These are phyloP conservation scores for Marasmius oreades DNA, from an alignment of 1,284 basidiomycete genomes.

Conservation along the genomic window DNA sequence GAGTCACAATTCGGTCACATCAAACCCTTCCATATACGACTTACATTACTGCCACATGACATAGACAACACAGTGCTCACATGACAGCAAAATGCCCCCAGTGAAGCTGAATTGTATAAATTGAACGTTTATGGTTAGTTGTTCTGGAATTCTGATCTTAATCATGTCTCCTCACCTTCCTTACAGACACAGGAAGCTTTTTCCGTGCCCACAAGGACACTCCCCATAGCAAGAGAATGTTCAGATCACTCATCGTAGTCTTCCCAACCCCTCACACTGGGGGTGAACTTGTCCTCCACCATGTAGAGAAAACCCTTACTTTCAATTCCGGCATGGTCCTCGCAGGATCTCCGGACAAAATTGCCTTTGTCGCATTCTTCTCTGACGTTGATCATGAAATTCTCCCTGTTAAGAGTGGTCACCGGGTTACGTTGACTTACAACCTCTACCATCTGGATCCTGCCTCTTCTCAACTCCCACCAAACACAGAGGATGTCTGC, in stretches of 20 bases:
- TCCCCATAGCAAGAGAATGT: constrained; percentile 1
- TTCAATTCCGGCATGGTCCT: background rate
- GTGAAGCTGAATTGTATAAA: constrained; percentile 26
- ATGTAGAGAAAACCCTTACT: background rate
- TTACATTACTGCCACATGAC: too few species aligned
- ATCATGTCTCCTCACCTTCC: too few species aligned
- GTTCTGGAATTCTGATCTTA: too few species aligned
- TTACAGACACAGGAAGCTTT: constrained; percentile 7
- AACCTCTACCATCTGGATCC: constrained; percentile 12
- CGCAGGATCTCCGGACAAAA: background rate
- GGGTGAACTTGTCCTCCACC: constrained; percentile 1
- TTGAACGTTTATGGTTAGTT: constrained; percentile 27
- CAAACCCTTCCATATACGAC: too few species aligned
- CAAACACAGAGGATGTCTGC: too few species aligned
- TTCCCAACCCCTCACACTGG: constrained; percentile 9
- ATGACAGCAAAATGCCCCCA: too few species aligned
- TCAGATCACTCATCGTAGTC: constrained; percentile 8
- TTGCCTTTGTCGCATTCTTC: constrained; percentile 14
- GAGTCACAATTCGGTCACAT: too few species aligned
- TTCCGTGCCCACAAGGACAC: constrained; percentile 8
- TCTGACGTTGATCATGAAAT: constrained; percentile 29
- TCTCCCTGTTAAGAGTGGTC: constrained; percentile 23
- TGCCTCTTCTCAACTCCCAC: too few species aligned
- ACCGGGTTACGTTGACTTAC: constrained; percentile 26
- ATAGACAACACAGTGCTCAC: too few species aligned